These are phyloP conservation scores for Oryza punctata DNA, from an alignment of 176 grass and related monocot genomes.

Conservation along the genomic window DNA sequence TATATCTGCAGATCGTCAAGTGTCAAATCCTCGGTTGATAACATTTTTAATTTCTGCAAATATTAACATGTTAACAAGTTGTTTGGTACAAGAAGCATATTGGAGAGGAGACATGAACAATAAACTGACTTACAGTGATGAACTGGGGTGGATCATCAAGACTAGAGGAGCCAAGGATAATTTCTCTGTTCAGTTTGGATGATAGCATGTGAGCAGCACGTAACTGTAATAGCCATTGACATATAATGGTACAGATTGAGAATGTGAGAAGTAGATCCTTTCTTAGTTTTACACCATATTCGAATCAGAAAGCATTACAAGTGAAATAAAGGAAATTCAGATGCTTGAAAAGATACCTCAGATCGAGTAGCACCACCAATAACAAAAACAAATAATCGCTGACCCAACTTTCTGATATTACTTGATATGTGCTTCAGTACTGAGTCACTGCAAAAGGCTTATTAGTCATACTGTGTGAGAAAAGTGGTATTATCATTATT, in stretches of 20 bases:
- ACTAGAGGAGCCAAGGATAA: constrained; percentile 83
- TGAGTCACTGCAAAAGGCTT: constrained; percentile 66
- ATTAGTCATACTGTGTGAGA: not conserved
- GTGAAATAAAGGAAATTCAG: constrained; percentile 11
- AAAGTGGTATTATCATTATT: too few relatives aligned
- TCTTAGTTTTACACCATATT: constrained; percentile 6
- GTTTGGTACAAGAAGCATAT: not conserved
- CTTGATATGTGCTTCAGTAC: constrained; percentile 75
- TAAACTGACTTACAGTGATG: constrained; percentile 75
- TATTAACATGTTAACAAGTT: constrained; percentile 7
- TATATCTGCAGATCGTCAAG: constrained; percentile 83
- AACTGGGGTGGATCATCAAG: constrained; percentile 83
- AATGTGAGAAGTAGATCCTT: constrained; percentile 4
- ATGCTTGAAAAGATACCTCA: constrained; percentile 44
- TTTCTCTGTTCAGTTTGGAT: constrained; percentile 76
- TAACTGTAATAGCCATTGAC: constrained; percentile 51
- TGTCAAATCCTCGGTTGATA: constrained; percentile 65
- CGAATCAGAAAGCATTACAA: constrained; percentile 1
- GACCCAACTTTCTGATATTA: constrained; percentile 73
- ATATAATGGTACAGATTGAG: not conserved
- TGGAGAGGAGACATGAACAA: not conserved
- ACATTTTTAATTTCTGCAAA: constrained; percentile 82
- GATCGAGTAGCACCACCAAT: constrained; percentile 84
- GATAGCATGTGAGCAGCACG: constrained; percentile 73
- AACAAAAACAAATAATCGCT: constrained; percentile 72